These are phyloP conservation scores for Parasitella parasitica DNA, from an alignment of 371 early-diverging fungal genomes.

Conservation along the genomic window DNA sequence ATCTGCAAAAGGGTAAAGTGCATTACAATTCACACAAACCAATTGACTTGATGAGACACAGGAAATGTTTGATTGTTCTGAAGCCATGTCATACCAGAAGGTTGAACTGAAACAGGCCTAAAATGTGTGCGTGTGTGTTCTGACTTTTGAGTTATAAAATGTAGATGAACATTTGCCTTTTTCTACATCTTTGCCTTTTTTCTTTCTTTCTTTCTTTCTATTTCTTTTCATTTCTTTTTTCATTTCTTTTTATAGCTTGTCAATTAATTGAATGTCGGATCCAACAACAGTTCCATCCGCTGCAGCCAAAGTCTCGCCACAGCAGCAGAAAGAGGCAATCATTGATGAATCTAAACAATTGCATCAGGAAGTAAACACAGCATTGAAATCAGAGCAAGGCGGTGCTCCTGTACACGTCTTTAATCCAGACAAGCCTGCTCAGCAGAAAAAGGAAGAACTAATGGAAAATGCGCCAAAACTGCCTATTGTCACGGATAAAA, in stretches of 20 bases:
- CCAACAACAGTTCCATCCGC: not conserved
- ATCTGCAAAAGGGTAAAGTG: too few relatives aligned
- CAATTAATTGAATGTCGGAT: constrained; percentile 1
- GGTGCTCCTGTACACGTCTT: constrained; percentile 23
- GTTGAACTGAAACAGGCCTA: too few relatives aligned
- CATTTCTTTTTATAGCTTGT: not conserved
- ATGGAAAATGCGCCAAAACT: not conserved
- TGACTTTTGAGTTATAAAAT: too few relatives aligned
- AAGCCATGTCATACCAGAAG: too few relatives aligned
- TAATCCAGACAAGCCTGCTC: constrained; percentile 26
- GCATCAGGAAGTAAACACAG: constrained; percentile 11
- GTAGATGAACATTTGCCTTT: too few relatives aligned
- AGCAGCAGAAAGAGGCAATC: not conserved
- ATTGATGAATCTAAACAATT: constrained; percentile 17
- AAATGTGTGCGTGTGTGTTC: too few relatives aligned
- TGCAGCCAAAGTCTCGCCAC: not conserved
- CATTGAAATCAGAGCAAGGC: constrained; percentile 7
- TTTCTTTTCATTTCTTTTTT: not conserved
- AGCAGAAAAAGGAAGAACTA: constrained; percentile 21
- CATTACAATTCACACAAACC: too few relatives aligned
- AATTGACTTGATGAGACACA: too few relatives aligned
- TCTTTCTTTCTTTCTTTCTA: not conserved
- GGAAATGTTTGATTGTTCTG: too few relatives aligned
- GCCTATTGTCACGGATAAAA: not conserved
- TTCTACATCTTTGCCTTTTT: too few relatives aligned